Evolutionary conservation across 345 rosid genomes (phyloP).

Genomic region (Salix brachista): DNA sequence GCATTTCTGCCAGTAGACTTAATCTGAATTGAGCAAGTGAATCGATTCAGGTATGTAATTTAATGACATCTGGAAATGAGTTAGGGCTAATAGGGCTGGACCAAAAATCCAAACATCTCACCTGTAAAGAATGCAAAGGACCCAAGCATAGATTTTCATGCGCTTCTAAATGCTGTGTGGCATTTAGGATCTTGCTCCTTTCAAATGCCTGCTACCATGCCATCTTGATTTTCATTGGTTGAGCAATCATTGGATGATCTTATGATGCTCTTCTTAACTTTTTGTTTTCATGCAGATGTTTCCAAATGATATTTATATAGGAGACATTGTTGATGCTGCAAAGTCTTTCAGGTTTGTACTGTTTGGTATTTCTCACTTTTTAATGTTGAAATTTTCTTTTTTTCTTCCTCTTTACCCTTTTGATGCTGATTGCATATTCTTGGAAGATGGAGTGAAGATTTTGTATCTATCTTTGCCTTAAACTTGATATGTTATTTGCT

Average conservation of each 20-base stretch:
- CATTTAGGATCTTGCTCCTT: background rate
- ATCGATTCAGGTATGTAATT: background rate
- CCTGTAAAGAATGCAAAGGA: background rate
- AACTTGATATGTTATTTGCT: background rate
- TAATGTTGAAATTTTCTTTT: background rate
- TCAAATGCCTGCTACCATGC: background rate
- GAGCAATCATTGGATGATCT: background rate
- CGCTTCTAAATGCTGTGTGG: background rate
- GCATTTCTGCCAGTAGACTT: background rate
- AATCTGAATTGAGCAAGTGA: background rate
- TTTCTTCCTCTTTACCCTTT: background rate
- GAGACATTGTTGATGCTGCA: conserved; percentile 63
- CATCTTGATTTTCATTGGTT: background rate
- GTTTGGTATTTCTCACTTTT: background rate
- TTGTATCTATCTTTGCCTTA: background rate
- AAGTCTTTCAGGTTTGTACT: conserved; percentile 67
- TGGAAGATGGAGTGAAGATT: background rate
- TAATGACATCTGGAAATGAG: background rate
- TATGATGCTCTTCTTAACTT: background rate
- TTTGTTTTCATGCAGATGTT: conserved; percentile 51
- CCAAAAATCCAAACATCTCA: background rate
- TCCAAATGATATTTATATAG: conserved; percentile 69
- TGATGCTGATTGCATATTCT: background rate
- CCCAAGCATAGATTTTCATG: background rate
- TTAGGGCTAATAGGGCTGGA: background rate